Base-by-base conservation (phyloP, 768 basidiomycete species). In the Suillus subaureus region DNA sequence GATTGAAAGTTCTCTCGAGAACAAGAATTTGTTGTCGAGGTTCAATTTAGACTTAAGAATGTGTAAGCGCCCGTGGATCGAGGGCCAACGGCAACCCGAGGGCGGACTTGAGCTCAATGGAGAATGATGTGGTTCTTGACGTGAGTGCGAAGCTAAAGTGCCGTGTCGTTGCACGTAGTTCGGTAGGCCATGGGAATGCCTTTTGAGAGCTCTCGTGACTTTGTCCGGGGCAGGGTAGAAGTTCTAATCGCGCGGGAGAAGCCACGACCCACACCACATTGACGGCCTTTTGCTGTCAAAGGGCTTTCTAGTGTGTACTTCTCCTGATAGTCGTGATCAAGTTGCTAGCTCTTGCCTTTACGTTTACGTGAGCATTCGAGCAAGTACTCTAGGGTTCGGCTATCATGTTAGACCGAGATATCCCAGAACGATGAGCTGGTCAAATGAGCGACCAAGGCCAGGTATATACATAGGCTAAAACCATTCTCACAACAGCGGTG, bases 211-310 rank as follows among this genome's bases (percentile, higher is more conserved):
- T 28, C 37, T 49, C 51, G 51, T 52, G 51, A 58, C 57, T 58
- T 58, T 2, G 56, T 58, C 39, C 37, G 56, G n/a, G 56, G 31
- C 62, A 26, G 62, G 26, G 61, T 63, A 47, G 61, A 43, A 52
- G 63, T 35, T 65, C 61, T 49, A 63, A 35, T 26, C 16, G 31
- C 42, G 31, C 56, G 61, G 28, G 23, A 65, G 64, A 62, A 62
- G 60, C 42, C 45, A 49, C 39, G n/a, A 28, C 15, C 16, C 61
- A 63, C 43, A 51, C 64, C 18, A 63, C 37, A 52, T 43, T 28
- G 52, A 66, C 66, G 66, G 66, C 28, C 56, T 67, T 65, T 67
- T 49, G 64, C 55, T 64, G 66, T 67, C 66, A 66, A 33, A 64
- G 66, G 55, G 58, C 61, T 61, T 37, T 57, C 52, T 35, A 23